Evolutionary conservation across 495 filamentous ascomycete species (phyloP), one percentile per base, ranked within the genome.

Genomic region (Rostrohypoxylon terebratum): DNA sequence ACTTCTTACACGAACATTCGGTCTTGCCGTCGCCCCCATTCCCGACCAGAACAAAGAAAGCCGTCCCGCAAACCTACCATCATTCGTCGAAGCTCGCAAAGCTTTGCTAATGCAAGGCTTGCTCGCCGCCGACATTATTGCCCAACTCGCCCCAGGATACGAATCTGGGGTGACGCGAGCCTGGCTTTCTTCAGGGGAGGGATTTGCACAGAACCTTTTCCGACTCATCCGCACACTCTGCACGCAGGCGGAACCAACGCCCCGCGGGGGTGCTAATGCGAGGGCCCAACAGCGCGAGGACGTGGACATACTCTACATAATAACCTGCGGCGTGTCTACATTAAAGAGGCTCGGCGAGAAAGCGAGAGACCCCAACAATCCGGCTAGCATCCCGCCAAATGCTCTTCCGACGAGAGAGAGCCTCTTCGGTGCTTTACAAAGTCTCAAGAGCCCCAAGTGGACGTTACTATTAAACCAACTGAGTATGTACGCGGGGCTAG

Each of bases 41-140:
- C 96, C 96, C 0, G 91, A 94, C 62, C 79, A 84, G 23, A 79
- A 76, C 11, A 77, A 75, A 13, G 77, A 82, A 31, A 82, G 78
- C 40, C 85, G 83, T 10, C 77, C 75, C 4, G 73, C 83, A 0
- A 79, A 85, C 48, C 77, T 89, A 2, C 83, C 90, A 2, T 84
- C 88, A 1, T 86, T 92, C 9, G 88, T 93, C 16, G 93, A 97
- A 78, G 89, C 87, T 10, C 92, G 96, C 36, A 95, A 94, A 79
- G 90, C 96, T 0, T 88, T 92, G 66, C 82, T 99, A 54, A 92
- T 94, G 86, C 96, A 99, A 82, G 93, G 93, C 5, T 88, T 99
- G 68, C 83, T 99, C 5, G 92, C 94, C 1, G 95, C 93, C 3
- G 95, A 99, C 72, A 96, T 98, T 60, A 81, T 98, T 8, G 87